Evolutionary conservation across 2,329 filamentous ascomycete genomes (phyloP).

Genomic region (Paraphaeosphaeria minitans): DNA sequence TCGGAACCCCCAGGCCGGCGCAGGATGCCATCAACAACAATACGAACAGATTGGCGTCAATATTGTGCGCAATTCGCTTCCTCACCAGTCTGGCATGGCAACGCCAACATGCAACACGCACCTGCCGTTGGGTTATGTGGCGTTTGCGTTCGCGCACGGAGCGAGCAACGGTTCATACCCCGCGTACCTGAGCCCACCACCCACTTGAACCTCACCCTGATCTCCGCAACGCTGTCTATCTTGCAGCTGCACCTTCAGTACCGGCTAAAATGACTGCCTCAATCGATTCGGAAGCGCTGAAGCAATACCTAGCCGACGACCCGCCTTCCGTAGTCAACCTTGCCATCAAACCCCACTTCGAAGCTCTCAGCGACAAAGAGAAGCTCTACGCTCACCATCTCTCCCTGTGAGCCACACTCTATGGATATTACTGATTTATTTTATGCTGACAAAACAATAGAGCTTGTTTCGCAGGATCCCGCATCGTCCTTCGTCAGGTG

Average conservation of each 20-base stretch:
- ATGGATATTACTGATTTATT: not conserved
- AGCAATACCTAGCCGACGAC: slow-evolving; percentile 86
- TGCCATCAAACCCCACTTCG: slow-evolving; percentile 91
- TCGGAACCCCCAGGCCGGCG: not conserved
- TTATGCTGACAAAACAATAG: slow-evolving; percentile 23
- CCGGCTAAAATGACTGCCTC: slow-evolving; percentile 28
- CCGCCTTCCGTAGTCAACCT: slow-evolving; percentile 87
- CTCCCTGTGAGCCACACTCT: slow-evolving; percentile 39
- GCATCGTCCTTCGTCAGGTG: slow-evolving; percentile 59
- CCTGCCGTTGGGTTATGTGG: not conserved
- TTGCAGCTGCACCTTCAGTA: not conserved
- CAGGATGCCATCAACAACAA: not conserved
- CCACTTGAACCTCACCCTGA: slow-evolving; percentile 3
- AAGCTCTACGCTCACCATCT: slow-evolving; percentile 85
- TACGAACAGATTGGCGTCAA: not conserved
- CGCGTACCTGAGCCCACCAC: slow-evolving; percentile 13
- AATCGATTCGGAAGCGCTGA: slow-evolving; percentile 53
- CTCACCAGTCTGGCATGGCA: not conserved
- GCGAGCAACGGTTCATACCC: slow-evolving; percentile 7
- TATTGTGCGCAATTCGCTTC: not conserved
- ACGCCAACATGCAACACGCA: not conserved
- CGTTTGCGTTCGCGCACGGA: not conserved
- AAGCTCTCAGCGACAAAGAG: slow-evolving; percentile 73
- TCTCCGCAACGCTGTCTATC: not conserved
- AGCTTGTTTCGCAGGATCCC: slow-evolving; percentile 55